These are phyloP conservation scores for Aureobasidium sp. DNA, from an alignment of 2,329 filamentous ascomycete genomes.

Conservation along the genomic window DNA sequence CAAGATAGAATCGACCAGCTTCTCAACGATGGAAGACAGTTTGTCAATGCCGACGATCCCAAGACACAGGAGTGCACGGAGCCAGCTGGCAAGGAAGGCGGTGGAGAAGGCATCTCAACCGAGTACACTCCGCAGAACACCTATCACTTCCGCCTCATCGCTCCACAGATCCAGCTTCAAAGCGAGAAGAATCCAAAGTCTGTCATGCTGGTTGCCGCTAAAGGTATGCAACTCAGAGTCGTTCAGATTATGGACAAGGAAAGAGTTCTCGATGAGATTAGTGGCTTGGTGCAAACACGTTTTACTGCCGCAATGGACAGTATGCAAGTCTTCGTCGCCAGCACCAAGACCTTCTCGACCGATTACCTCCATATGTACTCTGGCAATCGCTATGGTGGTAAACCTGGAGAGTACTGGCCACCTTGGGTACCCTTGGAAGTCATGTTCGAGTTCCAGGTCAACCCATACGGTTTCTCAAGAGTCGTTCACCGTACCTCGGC, in stretches of 20 bases:
- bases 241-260: conserved; percentile 98
- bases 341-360: conserved; percentile 79
- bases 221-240: conserved; percentile 97
- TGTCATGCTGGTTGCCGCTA: conserved; percentile 91
- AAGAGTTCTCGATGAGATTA: conserved; percentile 83
- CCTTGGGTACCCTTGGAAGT: conserved; percentile 98
- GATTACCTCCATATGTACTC: conserved; percentile 88
- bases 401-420: conserved; percentile 81
- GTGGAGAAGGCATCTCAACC: conserved; percentile 68
- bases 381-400: conserved; percentile 83
- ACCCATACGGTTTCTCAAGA: conserved; percentile 95
- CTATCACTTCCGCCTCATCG: conserved; percentile 90
- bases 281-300: conserved; percentile 86
- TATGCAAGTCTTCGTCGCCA: conserved; percentile 95
- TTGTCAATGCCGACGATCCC: conserved; percentile 63
- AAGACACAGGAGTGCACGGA: conserved; percentile 26
- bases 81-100: conserved; percentile 21
- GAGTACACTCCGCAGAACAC: conserved; percentile 88
- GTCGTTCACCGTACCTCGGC: conserved; percentile 97
- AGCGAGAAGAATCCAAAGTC: conserved; percentile 97
- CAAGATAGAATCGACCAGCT: conserved; percentile 82
- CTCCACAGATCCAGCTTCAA: conserved; percentile 94
- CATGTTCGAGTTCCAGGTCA: conserved; percentile 91
- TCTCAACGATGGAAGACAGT: conserved; percentile 72
- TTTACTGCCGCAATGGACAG: conserved; percentile 96